These are phyloP conservation scores for Noccaea caerulescens DNA, from an alignment of 345 rosid species.

Conservation along the genomic window DNA sequence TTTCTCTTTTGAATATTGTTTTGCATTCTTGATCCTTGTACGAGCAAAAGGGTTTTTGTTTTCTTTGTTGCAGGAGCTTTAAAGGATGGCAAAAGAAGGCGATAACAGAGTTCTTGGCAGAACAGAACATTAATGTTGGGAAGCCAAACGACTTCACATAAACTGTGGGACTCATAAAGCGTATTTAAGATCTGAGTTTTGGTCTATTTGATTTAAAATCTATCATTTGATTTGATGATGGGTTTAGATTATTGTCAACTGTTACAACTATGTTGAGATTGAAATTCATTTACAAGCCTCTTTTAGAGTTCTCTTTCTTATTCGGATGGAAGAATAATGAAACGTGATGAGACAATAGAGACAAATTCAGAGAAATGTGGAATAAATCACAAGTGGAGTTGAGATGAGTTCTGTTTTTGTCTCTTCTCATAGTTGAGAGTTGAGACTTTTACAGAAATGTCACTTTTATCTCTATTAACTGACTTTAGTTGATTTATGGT, in stretches of 20 bases:
- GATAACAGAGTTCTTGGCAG: slow-evolving; percentile 61
- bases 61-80: slow-evolving; percentile 66
- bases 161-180: slow-evolving; percentile 12
- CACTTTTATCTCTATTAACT: not conserved
- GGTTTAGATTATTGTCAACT: slow-evolving; percentile 6
- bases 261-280: slow-evolving; percentile 6
- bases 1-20: not conserved
- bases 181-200: slow-evolving; percentile 9
- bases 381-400: slow-evolving; percentile 17
- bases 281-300: not conserved
- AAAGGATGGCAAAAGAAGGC: slow-evolving; percentile 92
- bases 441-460: not conserved
- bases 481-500: not conserved
- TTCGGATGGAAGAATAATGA: not conserved
- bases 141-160: slow-evolving; percentile 63
- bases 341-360: slow-evolving; percentile 9
- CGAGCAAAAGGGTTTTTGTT: not conserved
- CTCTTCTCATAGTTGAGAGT: slow-evolving; percentile 14
- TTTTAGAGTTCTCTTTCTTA: not conserved
- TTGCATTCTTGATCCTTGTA: slow-evolving; percentile 1
- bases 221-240: slow-evolving; percentile 10
- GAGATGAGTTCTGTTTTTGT: slow-evolving; percentile 22
- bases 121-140: slow-evolving; percentile 64
- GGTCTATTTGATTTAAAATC: slow-evolving; percentile 6
- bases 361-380: not conserved